Base-by-base conservation (phyloP, 75 land plant species). In the Cryptomeria japonica region DNA sequence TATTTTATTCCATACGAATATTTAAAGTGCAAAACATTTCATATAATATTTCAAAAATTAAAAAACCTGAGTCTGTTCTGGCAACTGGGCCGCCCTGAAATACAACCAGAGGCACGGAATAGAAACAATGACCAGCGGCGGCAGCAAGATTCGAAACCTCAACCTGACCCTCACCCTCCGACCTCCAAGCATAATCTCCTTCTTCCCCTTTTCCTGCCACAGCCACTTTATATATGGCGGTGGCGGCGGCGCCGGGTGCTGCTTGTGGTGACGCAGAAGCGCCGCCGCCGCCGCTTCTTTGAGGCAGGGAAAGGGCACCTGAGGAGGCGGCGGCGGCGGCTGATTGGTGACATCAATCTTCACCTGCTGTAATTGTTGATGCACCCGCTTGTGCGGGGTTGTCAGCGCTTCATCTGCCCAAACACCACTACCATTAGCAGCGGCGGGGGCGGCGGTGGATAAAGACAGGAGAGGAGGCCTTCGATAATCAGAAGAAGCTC, bases 291-390 rank as follows among this genome's bases (percentile, higher is more conserved):
- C 31, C 22, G 85, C 85, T 25, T 49, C 87, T 86, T 86, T 19
- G 89, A 89, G 36, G 92, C 94, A 80, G 90, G 91, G 56, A 90
- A 91, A 92, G 91, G 91, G 58, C 84, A 70, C 8, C 87, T 89
- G 5, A 75, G 53, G n/a, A 25, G 37, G 13, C 86, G 84, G 32
- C 41, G 70, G 72, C 14, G 83, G 85, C 51, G 28, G 22, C 36
- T 86, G 84, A 19, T 58, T 53, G 36, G 11, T 87, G 36, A 44
- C 86, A 61, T 77, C 2, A 85, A 87, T 12, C 87, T 41, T 1
- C 91, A 86, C 49, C 34, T n/a, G 91, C 80, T 28, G 87, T 73
- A 49, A 91, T 88, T 84, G 32, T 83, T 36, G 68, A 53, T 84
- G 51, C 49, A 88, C 42, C 38, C 93, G 84, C 36, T 92, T 87